Percentiles rank a stretch among this genome's conserved stretches.
These are phyloP conservation scores for Eimeria acervulina DNA, from an alignment of 169 alveolate genomes.

Conservation along the genomic window DNA sequence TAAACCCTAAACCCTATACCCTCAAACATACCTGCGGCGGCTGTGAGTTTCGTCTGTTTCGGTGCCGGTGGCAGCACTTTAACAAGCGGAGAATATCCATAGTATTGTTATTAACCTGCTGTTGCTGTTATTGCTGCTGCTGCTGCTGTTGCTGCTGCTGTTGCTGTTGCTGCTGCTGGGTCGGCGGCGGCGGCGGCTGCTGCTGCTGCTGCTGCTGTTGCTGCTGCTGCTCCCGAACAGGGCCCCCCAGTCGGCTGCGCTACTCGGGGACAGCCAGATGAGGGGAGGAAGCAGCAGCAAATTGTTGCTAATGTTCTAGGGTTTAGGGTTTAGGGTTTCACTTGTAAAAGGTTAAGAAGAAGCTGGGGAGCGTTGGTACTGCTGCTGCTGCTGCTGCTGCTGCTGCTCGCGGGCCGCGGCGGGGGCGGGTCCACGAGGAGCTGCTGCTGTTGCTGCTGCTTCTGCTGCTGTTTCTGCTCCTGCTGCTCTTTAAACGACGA, in stretches of 20 bases:
- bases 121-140: conserved; percentile 51
- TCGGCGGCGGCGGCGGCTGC: too few species aligned
- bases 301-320: not conserved
- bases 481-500: not conserved
- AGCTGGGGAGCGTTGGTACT: not conserved
- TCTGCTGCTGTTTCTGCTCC: not conserved
- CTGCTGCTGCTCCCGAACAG: conserved; percentile 17
- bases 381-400: conserved; percentile 29
- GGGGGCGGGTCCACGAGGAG: too few species aligned
- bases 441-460: conserved; percentile 33
- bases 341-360: not conserved
- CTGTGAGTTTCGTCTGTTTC: conserved; percentile 23
- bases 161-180: not conserved
- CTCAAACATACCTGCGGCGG: not conserved
- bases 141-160: conserved; percentile 69
- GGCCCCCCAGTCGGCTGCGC: conserved; percentile 51
- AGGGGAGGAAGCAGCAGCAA: not conserved
- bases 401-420: conserved; percentile 13
- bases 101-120: not conserved
- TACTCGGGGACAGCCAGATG: not conserved
- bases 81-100: conserved; percentile 29
- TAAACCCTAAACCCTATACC: conserved; percentile 51
- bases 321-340: not conserved
- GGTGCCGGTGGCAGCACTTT: conserved; percentile 63
- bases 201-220: conserved; percentile 63